These are phyloP conservation scores for Plasmodium cynomolgi DNA, from an alignment of 169 alveolate species.

Conservation along the genomic window DNA sequence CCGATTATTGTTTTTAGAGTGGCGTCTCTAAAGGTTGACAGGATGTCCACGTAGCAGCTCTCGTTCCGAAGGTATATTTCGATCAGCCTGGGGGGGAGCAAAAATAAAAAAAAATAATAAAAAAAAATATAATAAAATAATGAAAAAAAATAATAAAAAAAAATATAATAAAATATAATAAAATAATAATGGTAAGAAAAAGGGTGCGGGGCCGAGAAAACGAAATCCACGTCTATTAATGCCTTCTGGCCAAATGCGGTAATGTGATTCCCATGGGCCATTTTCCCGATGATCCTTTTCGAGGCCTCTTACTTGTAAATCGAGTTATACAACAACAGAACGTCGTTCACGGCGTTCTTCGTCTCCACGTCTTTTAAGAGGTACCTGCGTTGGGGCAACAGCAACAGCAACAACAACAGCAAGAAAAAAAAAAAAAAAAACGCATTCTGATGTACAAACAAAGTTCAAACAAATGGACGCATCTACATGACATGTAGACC, in stretches of 20 bases:
- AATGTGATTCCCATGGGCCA: not conserved
- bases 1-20: slow-evolving; percentile 85
- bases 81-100: not conserved
- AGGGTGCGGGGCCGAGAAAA: not conserved
- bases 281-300: not conserved
- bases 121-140: too few species aligned
- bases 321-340: slow-evolving; percentile 79
- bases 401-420: not conserved
- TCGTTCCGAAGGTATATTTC: slow-evolving; percentile 74
- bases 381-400: slow-evolving; percentile 73
- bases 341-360: slow-evolving; percentile 84
- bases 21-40: slow-evolving; percentile 77
- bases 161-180: too few species aligned
- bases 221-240: not conserved
- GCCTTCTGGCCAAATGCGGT: not conserved
- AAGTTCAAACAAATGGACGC: not conserved
- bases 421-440: not conserved
- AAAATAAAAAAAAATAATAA: not conserved
- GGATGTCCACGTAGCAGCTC: slow-evolving; percentile 54
- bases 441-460: not conserved
- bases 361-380: slow-evolving; percentile 82
- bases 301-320: slow-evolving; percentile 75
- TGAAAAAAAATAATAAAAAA: too few species aligned
- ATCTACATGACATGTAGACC: not conserved
- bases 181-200: not conserved